Evolutionary conservation across 2,329 filamentous ascomycete genomes (phyloP), one percentile per base, ranked within the genome.

Genomic region (Helotiales sp.): DNA sequence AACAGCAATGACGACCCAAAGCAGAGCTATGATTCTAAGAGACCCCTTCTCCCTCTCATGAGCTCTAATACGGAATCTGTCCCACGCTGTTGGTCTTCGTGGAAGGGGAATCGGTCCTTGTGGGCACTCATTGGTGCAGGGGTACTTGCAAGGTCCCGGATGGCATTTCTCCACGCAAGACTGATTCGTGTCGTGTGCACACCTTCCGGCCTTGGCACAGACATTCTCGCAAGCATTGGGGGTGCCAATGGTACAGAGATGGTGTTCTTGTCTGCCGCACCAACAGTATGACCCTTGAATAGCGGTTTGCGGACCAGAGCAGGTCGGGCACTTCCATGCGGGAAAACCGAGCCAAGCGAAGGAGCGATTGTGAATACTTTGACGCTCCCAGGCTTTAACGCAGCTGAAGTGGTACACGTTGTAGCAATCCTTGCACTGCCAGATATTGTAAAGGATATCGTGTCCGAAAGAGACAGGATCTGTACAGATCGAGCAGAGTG

Each of bases 401-500:
- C 71, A 73, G 30, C 30, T 11, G 63, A 61, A 65, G 40, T 73
- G 71, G 32, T 52, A 61, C 17, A 71, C 61, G 17, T 52, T 55
- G 58, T 63, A 58, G 45, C 70, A 73, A 10, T 32, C 8, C 10
- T 11, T 28, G 50, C 71, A 73, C 15, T 70, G 59, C 71, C 70
- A 73, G 11, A 73, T 60, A 22, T 26, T 45, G 11, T 50, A 49
- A 2, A 28, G 22, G 10, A 13, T 13, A 10, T 17, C 28, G 15
- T 57, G 24, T 2, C 58, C 59, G 6, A 40, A 24, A 6, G 30
- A 26, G 6, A 70, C 34, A 2, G 49, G 3, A 15, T 70, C 66
- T 3, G 43, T 59, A 43, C 64, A 70, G 13, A 70, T 66, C 1
- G 60, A 13, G 30, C 69, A 70, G 3, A n/a, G 11, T 11, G 57